Conservation (phyloP, 495 filamentous ascomycete species). For the Daldinia concentrica region DNA sequence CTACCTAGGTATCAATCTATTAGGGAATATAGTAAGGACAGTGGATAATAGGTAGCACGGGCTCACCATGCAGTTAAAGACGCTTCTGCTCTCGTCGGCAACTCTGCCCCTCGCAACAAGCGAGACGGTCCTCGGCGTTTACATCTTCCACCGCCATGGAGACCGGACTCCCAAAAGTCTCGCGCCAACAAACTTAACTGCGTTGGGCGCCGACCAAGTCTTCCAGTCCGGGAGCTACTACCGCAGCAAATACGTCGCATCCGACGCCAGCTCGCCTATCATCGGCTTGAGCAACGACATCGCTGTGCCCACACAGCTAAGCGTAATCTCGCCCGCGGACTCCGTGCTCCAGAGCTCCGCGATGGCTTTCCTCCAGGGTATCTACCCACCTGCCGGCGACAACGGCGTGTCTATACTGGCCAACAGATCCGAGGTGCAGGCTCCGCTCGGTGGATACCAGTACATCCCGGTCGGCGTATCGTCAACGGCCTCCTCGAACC, state of each 20-base stretch:
- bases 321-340: conserved; percentile 67
- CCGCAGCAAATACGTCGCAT: conserved; percentile 65
- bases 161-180: conserved; percentile 73
- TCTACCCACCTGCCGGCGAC: conserved; percentile 76
- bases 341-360: conserved; percentile 74
- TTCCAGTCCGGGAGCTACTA: conserved; percentile 68
- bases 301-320: conserved; percentile 67
- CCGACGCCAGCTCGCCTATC: conserved; percentile 51
- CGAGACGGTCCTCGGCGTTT: conserved; percentile 72
- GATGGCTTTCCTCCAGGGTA: conserved; percentile 79
- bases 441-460: conserved; percentile 77
- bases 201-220: conserved; percentile 74
- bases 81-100: conserved; percentile 46
- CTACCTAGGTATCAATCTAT: not conserved
- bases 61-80: conserved; percentile 35
- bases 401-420: conserved; percentile 62
- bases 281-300: conserved; percentile 62
- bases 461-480: conserved; percentile 70
- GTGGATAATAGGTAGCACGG: not conserved
- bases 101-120: conserved; percentile 52
- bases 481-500: conserved; percentile 57
- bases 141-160: conserved; percentile 77
- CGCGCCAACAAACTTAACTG: conserved; percentile 64
- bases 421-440: conserved; percentile 64
- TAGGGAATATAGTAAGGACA: not conserved